These are phyloP conservation scores for Coniochaeta prunicola DNA, from an alignment of 2,329 filamentous ascomycete species.

Conservation along the genomic window DNA sequence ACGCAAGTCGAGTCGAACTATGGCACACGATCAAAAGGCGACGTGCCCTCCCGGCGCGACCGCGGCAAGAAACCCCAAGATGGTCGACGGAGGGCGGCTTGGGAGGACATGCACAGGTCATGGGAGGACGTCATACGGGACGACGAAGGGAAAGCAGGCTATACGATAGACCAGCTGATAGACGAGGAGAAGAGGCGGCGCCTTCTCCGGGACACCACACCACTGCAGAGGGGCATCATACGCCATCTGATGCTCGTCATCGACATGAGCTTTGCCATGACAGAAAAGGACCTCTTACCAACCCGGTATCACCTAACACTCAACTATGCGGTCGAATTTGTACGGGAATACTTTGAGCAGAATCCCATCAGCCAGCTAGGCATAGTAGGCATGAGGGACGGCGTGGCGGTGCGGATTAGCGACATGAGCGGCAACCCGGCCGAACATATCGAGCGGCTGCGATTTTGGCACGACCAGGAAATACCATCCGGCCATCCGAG, in stretches of 20 bases:
- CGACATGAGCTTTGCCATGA: constrained; percentile 90
- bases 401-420: constrained; percentile 76
- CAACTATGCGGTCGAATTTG: constrained; percentile 78
- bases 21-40: constrained; percentile 18
- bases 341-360: constrained; percentile 94
- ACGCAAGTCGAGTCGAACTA: constrained; percentile 19
- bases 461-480: constrained; percentile 53
- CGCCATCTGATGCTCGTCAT: constrained; percentile 88
- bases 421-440: constrained; percentile 88
- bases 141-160: constrained; percentile 49
- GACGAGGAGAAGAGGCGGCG: constrained; percentile 78
- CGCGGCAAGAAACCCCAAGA: constrained; percentile 14
- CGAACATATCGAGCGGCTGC: constrained; percentile 74
- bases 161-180: constrained; percentile 67
- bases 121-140: constrained; percentile 74
- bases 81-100: constrained; percentile 40
- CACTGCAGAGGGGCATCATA: constrained; percentile 93
- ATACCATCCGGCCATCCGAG: constrained; percentile 71
- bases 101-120: constrained; percentile 60
- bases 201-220: constrained; percentile 86
- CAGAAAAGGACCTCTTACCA: constrained; percentile 88
- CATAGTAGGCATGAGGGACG: constrained; percentile 88
- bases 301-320: constrained; percentile 78
- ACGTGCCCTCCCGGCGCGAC: constrained; percentile 3
- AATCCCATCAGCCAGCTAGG: constrained; percentile 96